A percentile compares a stretch with the other conserved stretches of the same genome.
phyloP scores from a whole-genome alignment of 2,329 filamentous ascomycete genomes.

The Sordariomycetes sp. region DNA sequence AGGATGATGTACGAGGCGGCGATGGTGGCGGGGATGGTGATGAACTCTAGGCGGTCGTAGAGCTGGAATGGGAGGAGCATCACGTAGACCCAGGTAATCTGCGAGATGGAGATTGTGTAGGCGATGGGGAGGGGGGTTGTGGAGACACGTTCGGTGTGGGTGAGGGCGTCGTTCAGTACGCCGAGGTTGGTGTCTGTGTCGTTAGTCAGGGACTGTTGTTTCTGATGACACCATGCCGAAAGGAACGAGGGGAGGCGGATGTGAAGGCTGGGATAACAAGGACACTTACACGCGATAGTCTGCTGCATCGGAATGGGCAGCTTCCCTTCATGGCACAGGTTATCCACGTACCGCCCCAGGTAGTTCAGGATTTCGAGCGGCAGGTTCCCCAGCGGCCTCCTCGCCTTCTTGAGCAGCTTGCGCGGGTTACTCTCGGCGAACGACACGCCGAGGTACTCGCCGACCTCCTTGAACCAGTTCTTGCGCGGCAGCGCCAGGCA shows the following conservation, averaged over 20 bases:
- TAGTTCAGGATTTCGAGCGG: conserved; percentile 71
- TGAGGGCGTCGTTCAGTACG: conserved; percentile 57
- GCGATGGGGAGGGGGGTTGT: conserved; percentile 73
- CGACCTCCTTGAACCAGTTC: conserved; percentile 47
- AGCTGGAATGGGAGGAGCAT: conserved; percentile 74
- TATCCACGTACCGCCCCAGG: conserved; percentile 52
- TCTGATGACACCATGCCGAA: conserved; percentile 15
- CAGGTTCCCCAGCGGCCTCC: conserved; percentile 66
- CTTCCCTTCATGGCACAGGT: conserved; percentile 39
- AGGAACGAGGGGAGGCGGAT: neutral
- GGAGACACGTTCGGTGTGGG: conserved; percentile 63
- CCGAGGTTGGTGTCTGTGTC: conserved; percentile 40
- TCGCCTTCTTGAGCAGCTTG: conserved; percentile 61
- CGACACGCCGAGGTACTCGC: conserved; percentile 63
- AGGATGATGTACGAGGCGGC: conserved; percentile 71
- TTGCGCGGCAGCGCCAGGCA: conserved; percentile 22
- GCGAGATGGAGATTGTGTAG: conserved; percentile 72
- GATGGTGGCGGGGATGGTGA: conserved; percentile 61
- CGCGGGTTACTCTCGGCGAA: conserved; percentile 69
- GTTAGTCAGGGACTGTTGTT: conserved; percentile 16
- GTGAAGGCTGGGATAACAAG: neutral
- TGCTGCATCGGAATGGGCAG: conserved; percentile 45
- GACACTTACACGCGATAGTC: conserved; percentile 31
- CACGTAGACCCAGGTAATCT: conserved; percentile 80
- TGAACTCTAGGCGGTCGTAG: conserved; percentile 47